A percentile compares a stretch with the other conserved stretches of the same genome.
Evolutionary conservation across 148 eudicot genomes (phyloP).

Genomic region (Rheum nobile): DNA sequence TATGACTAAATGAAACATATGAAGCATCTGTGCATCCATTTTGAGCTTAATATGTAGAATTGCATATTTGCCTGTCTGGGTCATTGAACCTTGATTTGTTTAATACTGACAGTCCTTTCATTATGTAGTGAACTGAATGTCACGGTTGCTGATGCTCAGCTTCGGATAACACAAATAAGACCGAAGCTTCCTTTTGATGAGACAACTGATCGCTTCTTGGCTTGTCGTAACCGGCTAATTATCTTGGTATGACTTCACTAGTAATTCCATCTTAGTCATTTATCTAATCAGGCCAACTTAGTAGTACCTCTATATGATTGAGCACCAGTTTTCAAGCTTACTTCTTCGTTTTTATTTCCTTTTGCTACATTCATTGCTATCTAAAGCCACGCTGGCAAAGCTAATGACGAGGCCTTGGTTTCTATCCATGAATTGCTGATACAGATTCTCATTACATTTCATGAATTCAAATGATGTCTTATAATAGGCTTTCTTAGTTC

Average conservation of each 20-base stretch:
- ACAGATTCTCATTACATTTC: conserved; percentile 11
- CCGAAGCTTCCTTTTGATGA: conserved; percentile 59
- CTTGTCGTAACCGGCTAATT: conserved; percentile 67
- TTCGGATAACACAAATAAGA: conserved; percentile 71
- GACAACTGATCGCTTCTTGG: conserved; percentile 50
- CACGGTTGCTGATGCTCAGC: conserved; percentile 93
- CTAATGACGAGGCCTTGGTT: too few relatives aligned
- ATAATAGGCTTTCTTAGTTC: too few relatives aligned
- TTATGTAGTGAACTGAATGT: conserved; percentile 81
- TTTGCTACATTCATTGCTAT: too few relatives aligned
- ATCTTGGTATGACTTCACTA: conserved; percentile 53
- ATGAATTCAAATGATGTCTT: conserved; percentile 44
- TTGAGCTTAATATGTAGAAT: neutral
- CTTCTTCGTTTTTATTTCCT: too few relatives aligned
- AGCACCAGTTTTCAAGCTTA: too few relatives aligned
- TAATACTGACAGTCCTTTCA: neutral
- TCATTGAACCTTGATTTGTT: neutral
- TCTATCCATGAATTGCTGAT: too few relatives aligned
- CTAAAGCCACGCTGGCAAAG: too few relatives aligned
- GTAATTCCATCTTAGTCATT: neutral
- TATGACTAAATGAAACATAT: too few relatives aligned
- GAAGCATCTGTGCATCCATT: too few relatives aligned
- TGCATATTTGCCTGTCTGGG: neutral
- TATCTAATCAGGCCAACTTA: neutral
- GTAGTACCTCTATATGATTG: neutral